phyloP scores from a whole-genome alignment of 805 yeast genomes.

The Wickerhamomyces subpelliculosus region DNA sequence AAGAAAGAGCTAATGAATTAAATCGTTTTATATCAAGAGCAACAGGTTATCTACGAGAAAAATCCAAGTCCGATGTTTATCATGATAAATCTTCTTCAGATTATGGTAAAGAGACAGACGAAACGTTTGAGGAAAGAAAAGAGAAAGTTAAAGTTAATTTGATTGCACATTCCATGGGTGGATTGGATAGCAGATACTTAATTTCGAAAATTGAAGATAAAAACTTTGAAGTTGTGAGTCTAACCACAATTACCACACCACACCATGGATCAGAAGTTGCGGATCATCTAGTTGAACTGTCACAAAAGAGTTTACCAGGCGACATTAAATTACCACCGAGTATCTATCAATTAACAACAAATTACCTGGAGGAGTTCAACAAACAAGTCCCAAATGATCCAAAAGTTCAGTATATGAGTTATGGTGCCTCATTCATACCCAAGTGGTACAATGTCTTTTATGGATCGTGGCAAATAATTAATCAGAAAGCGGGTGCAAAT shows the following conservation, averaged over 20 bases:
- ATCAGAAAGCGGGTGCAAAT: constrained; percentile 45
- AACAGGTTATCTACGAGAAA: constrained; percentile 14
- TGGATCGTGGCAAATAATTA: constrained; percentile 58
- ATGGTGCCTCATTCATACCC: constrained; percentile 72
- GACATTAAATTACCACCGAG: constrained; percentile 28
- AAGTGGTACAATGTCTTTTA: constrained; percentile 53
- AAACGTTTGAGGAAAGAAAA: constrained; percentile 12
- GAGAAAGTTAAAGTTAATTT: constrained; percentile 53
- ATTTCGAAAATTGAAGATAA: constrained; percentile 44
- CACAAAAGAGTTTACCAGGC: constrained; percentile 16
- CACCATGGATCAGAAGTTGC: constrained; percentile 85
- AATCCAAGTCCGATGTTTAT: constrained; percentile 19
- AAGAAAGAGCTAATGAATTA: constrained; percentile 55
- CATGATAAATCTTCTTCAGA: constrained; percentile 5
- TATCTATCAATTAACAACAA: constrained; percentile 62
- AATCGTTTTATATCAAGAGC: constrained; percentile 39
- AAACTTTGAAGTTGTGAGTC: constrained; percentile 55
- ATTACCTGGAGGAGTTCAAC: constrained; percentile 49
- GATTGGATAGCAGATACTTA: constrained; percentile 74
- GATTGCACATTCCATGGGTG: constrained; percentile 93
- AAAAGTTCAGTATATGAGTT: constrained; percentile 66
- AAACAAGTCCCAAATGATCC: constrained; percentile 44
- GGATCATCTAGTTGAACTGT: constrained; percentile 45
- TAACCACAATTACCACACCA: constrained; percentile 85
- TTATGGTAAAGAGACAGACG: constrained; percentile 2